Evolutionary conservation across 1,139 yeast species (phyloP).

Genomic region (Eremothecium gossypii): DNA sequence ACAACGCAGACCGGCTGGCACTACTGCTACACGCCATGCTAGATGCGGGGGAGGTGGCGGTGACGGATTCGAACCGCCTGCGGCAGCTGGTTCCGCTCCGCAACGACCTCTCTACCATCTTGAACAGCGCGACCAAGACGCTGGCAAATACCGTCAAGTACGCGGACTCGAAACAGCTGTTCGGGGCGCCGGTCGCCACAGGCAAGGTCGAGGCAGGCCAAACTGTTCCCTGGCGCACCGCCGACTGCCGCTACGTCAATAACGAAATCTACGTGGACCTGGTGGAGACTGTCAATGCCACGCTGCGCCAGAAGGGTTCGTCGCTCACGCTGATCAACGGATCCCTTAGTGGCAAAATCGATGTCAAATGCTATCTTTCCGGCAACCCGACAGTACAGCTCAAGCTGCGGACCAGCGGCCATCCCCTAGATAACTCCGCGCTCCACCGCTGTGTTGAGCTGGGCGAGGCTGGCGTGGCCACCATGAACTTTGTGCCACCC

Average conservation of each 20-base stretch:
- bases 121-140: conserved; percentile 34
- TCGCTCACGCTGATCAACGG: conserved; percentile 31
- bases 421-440: conserved; percentile 40
- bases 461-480: conserved; percentile 26
- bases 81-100: conserved; percentile 61
- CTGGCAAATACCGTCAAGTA: conserved; percentile 17
- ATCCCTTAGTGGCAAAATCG: conserved; percentile 54
- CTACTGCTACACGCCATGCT: conserved; percentile 38
- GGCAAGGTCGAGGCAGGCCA: neutral
- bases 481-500: conserved; percentile 71
- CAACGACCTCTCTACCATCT: conserved; percentile 34
- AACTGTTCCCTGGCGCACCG: conserved; percentile 64
- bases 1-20: conserved; percentile 25
- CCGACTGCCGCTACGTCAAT: conserved; percentile 54
- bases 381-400: conserved; percentile 70
- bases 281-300: conserved; percentile 45
- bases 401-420: conserved; percentile 38
- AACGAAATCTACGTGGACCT: conserved; percentile 81
- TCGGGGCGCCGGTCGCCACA: conserved; percentile 1
- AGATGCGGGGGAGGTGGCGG: conserved; percentile 66
- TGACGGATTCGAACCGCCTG: conserved; percentile 63
- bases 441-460: conserved; percentile 33
- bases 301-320: conserved; percentile 13
- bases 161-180: conserved; percentile 6
- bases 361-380: conserved; percentile 56